Evolutionary conservation across 2,329 filamentous ascomycete genomes (phyloP).

Genomic region (Aspergillus terreus): DNA sequence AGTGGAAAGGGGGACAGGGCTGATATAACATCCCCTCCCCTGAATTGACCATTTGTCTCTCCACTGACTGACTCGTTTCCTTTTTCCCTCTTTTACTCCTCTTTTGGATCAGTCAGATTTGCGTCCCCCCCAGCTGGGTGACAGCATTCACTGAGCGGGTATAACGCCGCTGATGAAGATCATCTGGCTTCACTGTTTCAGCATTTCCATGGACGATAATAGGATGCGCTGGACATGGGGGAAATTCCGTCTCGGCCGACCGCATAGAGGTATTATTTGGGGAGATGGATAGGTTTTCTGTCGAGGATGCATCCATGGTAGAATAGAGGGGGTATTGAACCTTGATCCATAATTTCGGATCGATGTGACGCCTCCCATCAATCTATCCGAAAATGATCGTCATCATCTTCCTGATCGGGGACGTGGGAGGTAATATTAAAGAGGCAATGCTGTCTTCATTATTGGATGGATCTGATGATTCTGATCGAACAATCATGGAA

Average conservation of each 20-base stretch:
- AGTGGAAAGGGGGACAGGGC: not conserved
- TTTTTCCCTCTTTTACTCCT: not conserved
- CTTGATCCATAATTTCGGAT: not conserved
- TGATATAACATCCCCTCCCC: not conserved
- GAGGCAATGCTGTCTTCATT: too few relatives aligned
- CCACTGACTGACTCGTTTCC: not conserved
- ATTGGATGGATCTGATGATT: too few relatives aligned
- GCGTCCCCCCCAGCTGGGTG: not conserved
- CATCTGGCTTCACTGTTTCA: not conserved
- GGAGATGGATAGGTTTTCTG: not conserved
- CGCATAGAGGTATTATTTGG: not conserved
- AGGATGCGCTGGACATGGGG: not conserved
- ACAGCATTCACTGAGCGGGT: not conserved
- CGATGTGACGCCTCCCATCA: not conserved
- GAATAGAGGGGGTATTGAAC: not conserved
- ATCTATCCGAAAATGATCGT: not conserved
- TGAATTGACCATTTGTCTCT: not conserved
- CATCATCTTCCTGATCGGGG: too few relatives aligned
- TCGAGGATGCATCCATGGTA: not conserved
- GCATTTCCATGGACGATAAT: not conserved
- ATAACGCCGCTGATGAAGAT: not conserved
- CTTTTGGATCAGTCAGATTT: not conserved
- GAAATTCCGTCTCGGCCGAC: not conserved
- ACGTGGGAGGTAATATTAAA: too few relatives aligned
- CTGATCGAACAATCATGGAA: too few relatives aligned